phyloP scores from a whole-genome alignment of 1,139 yeast genomes.

The Blastobotrys persicus region DNA sequence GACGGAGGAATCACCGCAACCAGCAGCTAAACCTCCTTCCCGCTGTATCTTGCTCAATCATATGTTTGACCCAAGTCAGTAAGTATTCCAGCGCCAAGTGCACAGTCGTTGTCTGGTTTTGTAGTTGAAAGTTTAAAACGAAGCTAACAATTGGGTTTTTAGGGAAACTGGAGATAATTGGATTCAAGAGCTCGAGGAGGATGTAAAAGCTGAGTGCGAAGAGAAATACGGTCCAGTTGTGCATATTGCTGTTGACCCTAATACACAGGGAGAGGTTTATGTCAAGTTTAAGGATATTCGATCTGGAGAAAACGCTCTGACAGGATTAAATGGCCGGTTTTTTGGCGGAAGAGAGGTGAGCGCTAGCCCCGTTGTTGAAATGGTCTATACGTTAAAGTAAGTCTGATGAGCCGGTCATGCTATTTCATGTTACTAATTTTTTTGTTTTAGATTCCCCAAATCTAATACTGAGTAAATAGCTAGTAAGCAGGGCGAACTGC shows the following conservation, averaged over 20 bases:
- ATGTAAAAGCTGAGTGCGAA: constrained; percentile 40
- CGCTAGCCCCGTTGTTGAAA: constrained; percentile 37
- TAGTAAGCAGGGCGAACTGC: background rate
- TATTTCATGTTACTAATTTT: background rate
- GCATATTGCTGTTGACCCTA: constrained; percentile 37
- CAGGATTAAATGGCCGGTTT: constrained; percentile 39
- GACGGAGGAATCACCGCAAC: background rate
- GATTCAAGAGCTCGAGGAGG: constrained; percentile 40
- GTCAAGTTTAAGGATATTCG: constrained; percentile 35
- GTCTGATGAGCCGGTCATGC: constrained; percentile 11
- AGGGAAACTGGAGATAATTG: constrained; percentile 39
- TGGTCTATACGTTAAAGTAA: constrained; percentile 34
- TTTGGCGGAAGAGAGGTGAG: constrained; percentile 39
- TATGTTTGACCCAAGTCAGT: constrained; percentile 40
- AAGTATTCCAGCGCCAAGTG: constrained; percentile 25
- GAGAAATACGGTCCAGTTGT: constrained; percentile 39
- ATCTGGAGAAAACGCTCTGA: constrained; percentile 35
- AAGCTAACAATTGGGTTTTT: constrained; percentile 8
- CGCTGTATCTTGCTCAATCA: constrained; percentile 37
- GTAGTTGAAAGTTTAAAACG: constrained; percentile 6
- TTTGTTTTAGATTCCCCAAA: constrained; percentile 14
- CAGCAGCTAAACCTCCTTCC: constrained; percentile 24
- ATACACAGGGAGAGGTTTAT: constrained; percentile 36
- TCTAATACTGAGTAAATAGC: constrained; percentile 7
- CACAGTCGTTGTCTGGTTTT: too few species aligned